These are phyloP conservation scores for Melaleuca quinquenervia DNA, from an alignment of 345 rosid genomes.

Conservation along the genomic window DNA sequence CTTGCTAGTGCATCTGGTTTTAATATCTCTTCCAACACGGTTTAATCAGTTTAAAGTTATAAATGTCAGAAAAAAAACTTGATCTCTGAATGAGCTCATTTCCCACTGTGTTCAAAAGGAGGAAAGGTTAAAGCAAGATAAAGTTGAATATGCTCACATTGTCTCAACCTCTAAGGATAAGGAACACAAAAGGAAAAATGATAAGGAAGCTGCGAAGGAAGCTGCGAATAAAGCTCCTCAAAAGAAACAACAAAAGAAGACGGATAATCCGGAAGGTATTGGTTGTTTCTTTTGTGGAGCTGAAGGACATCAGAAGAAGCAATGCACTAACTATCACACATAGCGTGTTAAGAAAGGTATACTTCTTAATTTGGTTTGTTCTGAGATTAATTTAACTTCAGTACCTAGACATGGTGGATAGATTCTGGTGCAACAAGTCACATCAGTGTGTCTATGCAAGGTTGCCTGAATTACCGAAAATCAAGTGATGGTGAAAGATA, in stretches of 20 bases:
- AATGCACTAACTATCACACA: too few relatives aligned
- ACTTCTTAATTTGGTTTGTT: not conserved
- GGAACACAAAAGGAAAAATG: too few relatives aligned
- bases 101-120: not conserved
- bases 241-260: too few relatives aligned
- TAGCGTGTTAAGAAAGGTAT: too few relatives aligned
- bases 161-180: not conserved
- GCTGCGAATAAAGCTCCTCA: too few relatives aligned
- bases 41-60: too few relatives aligned
- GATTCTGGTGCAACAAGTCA: not conserved
- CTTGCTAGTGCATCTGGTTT: not conserved
- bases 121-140: not conserved
- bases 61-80: not conserved
- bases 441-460: not conserved
- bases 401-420: not conserved
- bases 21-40: slow-evolving; percentile 1
- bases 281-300: not conserved
- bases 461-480: not conserved
- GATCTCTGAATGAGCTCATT: slow-evolving; percentile 7
- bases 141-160: not conserved
- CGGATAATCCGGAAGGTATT: not conserved
- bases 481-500: not conserved
- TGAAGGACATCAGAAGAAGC: not conserved
- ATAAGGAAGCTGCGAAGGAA: too few relatives aligned
- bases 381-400: not conserved